A percentile compares a stretch with the other conserved stretches of the same genome.
Evolutionary conservation across 306 rosid genomes (phyloP).

Genomic region (Myrica gale): DNA sequence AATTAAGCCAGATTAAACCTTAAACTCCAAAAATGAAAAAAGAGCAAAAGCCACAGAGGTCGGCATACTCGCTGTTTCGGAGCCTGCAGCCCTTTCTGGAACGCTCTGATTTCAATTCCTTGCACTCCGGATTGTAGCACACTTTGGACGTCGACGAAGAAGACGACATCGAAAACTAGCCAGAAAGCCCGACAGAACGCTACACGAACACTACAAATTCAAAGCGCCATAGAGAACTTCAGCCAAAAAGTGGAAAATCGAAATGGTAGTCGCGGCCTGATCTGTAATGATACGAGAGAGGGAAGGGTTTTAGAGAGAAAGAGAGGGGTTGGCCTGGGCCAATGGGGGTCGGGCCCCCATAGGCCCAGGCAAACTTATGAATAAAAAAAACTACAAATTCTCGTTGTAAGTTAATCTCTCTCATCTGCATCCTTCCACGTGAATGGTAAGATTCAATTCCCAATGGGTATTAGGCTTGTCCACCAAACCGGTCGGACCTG

Average conservation of each 20-base stretch:
- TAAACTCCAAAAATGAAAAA: neutral
- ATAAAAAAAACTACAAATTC: conserved; percentile 13
- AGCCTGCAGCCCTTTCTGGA: conserved; percentile 92
- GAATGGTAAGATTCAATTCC: neutral
- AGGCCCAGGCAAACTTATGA: no score
- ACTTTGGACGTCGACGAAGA: conserved; percentile 47
- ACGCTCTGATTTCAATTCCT: conserved; percentile 71
- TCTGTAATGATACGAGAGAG: conserved; percentile 39
- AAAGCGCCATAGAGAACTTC: conserved; percentile 4
- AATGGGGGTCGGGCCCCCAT: no score
- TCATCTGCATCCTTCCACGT: neutral
- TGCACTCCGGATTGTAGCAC: conserved; percentile 82
- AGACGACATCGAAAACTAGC: conserved; percentile 45
- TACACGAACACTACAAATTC: conserved; percentile 26
- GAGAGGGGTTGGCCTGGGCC: neutral
- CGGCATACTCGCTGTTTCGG: conserved; percentile 79
- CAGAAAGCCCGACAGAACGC: neutral
- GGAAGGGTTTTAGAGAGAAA: conserved; percentile 48
- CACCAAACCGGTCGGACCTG: no score
- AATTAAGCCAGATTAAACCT: conserved; percentile 12
- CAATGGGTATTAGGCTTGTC: conserved; percentile 9
- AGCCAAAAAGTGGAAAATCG: neutral
- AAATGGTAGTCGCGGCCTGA: conserved; percentile 50
- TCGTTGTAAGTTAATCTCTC: conserved; percentile 44
- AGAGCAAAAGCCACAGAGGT: conserved; percentile 50